Evolutionary conservation across 2,329 filamentous ascomycete genomes (phyloP).

Genomic region (Aspergillus udagawae): DNA sequence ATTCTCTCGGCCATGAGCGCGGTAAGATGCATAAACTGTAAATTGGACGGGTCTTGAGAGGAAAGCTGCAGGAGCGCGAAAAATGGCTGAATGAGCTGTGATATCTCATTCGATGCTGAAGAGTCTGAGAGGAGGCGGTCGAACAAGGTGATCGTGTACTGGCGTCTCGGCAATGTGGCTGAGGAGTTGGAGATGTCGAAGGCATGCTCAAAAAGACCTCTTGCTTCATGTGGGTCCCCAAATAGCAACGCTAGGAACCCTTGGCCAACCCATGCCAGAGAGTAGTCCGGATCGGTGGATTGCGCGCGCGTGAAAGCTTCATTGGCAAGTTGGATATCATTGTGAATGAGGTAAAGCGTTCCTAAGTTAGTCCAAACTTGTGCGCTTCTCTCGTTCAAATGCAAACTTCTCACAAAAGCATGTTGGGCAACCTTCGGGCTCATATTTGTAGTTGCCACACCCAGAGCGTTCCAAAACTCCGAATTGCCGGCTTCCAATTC

Average conservation of each 20-base stretch:
- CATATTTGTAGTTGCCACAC: slow-evolving; percentile 80
- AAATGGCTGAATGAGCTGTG: slow-evolving; percentile 72
- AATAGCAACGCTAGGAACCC: slow-evolving; percentile 75
- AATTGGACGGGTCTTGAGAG: slow-evolving; percentile 64
- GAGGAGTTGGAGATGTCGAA: slow-evolving; percentile 86
- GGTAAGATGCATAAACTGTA: slow-evolving; percentile 71
- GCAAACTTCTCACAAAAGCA: slow-evolving; percentile 85
- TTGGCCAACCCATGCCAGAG: slow-evolving; percentile 91
- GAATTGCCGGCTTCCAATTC: slow-evolving; percentile 90
- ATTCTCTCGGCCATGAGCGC: slow-evolving; percentile 80
- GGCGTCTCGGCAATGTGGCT: slow-evolving; percentile 66
- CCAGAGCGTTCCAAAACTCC: slow-evolving; percentile 96
- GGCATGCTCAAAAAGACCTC: slow-evolving; percentile 84
- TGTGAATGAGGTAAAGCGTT: slow-evolving; percentile 76
- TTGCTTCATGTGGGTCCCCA: slow-evolving; percentile 72
- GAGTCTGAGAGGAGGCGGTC: slow-evolving; percentile 67
- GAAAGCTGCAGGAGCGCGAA: slow-evolving; percentile 83
- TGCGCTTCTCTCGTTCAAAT: slow-evolving; percentile 82
- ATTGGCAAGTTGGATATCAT: slow-evolving; percentile 81
- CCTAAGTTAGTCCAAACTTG: slow-evolving; percentile 89
- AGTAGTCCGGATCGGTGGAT: slow-evolving; percentile 89
- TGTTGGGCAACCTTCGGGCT: slow-evolving; percentile 89
- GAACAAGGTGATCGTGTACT: slow-evolving; percentile 78
- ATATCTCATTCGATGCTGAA: slow-evolving; percentile 50
- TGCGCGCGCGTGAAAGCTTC: slow-evolving; percentile 86